phyloP scores from a whole-genome alignment of 345 rosid species.

The Melastoma malabathricum region DNA sequence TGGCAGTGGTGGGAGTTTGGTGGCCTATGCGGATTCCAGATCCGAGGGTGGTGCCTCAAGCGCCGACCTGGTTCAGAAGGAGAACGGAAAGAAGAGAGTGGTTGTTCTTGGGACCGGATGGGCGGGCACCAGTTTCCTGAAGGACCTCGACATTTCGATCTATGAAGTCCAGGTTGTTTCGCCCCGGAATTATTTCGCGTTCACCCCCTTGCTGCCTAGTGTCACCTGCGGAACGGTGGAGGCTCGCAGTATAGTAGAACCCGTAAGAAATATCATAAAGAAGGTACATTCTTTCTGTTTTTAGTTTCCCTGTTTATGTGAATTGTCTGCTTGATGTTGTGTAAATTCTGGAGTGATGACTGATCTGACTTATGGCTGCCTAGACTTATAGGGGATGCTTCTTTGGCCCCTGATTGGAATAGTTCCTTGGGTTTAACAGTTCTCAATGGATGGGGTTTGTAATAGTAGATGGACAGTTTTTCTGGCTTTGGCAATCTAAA shows the following conservation, averaged over 20 bases:
- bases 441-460: too few species aligned
- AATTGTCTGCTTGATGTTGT: neutral
- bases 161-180: conserved; percentile 85
- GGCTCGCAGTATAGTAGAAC: conserved; percentile 91
- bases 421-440: too few species aligned
- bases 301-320: neutral
- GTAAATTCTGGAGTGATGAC: too few species aligned
- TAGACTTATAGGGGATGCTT: too few species aligned
- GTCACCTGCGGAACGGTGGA: conserved; percentile 97
- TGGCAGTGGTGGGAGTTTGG: conserved; percentile 58
- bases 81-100: conserved; percentile 49
- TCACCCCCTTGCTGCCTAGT: conserved; percentile 87
- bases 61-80: conserved; percentile 17
- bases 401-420: too few species aligned
- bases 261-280: conserved; percentile 70
- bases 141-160: conserved; percentile 51
- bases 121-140: conserved; percentile 90
- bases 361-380: too few species aligned
- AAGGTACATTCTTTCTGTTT: conserved; percentile 35
- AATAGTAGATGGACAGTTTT: too few species aligned
- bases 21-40: conserved; percentile 61
- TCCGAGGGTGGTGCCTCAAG: conserved; percentile 13
- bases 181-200: conserved; percentile 89
- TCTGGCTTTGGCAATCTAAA: too few species aligned
- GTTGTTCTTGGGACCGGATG: conserved; percentile 97